Evolutionary conservation across 768 basidiomycete species (phyloP), one percentile per base, ranked within the genome.

Genomic region (Mycena crocata): DNA sequence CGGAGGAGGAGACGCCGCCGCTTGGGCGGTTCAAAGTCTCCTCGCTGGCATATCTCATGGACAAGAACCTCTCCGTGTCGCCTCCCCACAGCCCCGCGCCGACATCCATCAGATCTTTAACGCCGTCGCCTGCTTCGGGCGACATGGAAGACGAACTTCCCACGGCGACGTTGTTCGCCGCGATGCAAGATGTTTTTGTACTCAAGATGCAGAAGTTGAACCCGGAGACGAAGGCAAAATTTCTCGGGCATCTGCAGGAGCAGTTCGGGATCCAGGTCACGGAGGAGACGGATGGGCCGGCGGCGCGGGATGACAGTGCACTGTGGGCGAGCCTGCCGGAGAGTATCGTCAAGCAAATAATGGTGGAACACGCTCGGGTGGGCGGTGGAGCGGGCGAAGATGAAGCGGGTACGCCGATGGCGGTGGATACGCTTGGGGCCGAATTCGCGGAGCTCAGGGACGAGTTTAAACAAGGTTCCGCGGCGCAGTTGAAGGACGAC

Each of bases 101-200:
- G 3, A 32, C 40, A 23, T 52, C 52, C 21, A 19, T 35, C 17
- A 54, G 45, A 17, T 46, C 63, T 21, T 17, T 60, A 39, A 62
- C 62, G 17, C 63, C 64, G 46, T 17, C 34, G 31, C 14, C 32
- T 13, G 42, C 68, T 37, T 37, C 46, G 19, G 26, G 50, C 19
- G 57, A 62, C 39, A 55, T 63, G 56, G 46, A 56, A 4, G 68
- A 57, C 42, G 60, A 52, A 31, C 55, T 56, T 5, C 62, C 55
- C 13, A 54, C 64, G 30, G 69, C 65, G 42, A 66, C 65, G 6
- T 9, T 70, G 37, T 70, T 70, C 42, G 52, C 65, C 9, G 65
- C 69, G 46, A 63, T 60, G 61, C 61, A 66, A 34, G 69, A 70
- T 34, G 69, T 70, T 9, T 67, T 70, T 28, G 69, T 70, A 17